Base-by-base conservation (phyloP, 2,329 filamentous ascomycete genomes). In the Magnaporthales sp. region DNA sequence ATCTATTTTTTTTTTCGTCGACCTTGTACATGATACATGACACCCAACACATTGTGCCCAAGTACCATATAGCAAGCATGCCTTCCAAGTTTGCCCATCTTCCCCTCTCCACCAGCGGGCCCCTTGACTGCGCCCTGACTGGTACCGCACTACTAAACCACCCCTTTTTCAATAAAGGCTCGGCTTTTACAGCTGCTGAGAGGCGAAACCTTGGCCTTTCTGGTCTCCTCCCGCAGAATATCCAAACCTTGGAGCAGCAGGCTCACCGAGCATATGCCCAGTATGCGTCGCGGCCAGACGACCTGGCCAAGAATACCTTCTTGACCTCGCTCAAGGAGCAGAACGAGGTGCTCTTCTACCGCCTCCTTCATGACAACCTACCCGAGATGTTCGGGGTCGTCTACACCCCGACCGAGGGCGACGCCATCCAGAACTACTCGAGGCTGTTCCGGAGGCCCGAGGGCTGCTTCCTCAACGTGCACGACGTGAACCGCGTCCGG, bases 351-450 rank as follows among this genome's bases (percentile, higher is more conserved):
- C 77, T 96, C 1, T 96, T 91, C 75, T 96, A 89, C 76, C 88
- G 83, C 85, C 82, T 96, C 10, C 82, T 95, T 8, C 84, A 91
- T 74, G 86, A 91, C 4, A 89, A 96, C 72, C 78, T 96, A 24
- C 88, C 91, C 69, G 92, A 96, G 74, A 95, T 96, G 91, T 93
- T 96, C 73, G 87, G 89, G 56, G 81, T 96, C n/a, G 91, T 96
- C 30, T 97, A 96, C 74, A 96, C 93, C 0, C 93, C 93, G 0
- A 96, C 93, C 0, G 92, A 96, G 77, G 92, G 91, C 9, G 91
- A 96, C 56, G 93, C 93, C 0, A 96, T 96, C 64, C 86, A 91
- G 70, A 91, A 93, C 69, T 96, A 91, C 74, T 95, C 91, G 0
- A 80, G 88, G 0, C 75, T 95, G 0, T 96, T 96, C 73, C 81